Conservation (phyloP, 2,329 filamentous ascomycete species). For the Fusarium protoensiforme region DNA sequence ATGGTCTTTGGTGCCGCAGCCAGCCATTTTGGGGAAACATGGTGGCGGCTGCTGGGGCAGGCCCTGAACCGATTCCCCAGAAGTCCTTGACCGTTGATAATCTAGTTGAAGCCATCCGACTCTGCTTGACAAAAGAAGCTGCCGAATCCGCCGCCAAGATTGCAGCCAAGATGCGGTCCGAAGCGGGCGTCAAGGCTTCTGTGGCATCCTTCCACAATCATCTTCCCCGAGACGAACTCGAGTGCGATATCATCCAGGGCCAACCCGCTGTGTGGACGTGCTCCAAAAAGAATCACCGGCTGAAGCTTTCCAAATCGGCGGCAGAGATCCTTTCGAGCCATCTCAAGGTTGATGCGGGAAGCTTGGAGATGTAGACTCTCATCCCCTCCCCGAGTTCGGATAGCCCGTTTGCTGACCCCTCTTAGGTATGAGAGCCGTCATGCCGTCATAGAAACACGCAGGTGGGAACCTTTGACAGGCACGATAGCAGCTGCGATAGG, state of each 20-base stretch:
- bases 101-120: slow-evolving; percentile 70
- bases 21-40: slow-evolving; percentile 85
- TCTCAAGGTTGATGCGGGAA: background rate
- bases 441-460: background rate
- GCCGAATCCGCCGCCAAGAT: slow-evolving; percentile 64
- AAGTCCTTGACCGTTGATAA: slow-evolving; percentile 73
- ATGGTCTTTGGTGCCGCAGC: background rate
- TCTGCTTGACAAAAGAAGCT: slow-evolving; percentile 68
- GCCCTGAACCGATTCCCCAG: slow-evolving; percentile 74
- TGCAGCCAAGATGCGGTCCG: slow-evolving; percentile 71
- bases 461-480: background rate
- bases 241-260: background rate
- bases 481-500: background rate
- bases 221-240: background rate
- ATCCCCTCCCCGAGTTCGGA: background rate
- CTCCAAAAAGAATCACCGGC: background rate
- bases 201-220: slow-evolving; percentile 65
- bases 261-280: background rate
- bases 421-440: background rate
- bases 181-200: slow-evolving; percentile 70
- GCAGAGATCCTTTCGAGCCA: background rate
- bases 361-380: background rate
- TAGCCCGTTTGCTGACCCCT: background rate
- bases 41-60: slow-evolving; percentile 75
- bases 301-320: background rate